Conservation (phyloP, 306 rosid species). For the Pterocarpus santalinus region DNA sequence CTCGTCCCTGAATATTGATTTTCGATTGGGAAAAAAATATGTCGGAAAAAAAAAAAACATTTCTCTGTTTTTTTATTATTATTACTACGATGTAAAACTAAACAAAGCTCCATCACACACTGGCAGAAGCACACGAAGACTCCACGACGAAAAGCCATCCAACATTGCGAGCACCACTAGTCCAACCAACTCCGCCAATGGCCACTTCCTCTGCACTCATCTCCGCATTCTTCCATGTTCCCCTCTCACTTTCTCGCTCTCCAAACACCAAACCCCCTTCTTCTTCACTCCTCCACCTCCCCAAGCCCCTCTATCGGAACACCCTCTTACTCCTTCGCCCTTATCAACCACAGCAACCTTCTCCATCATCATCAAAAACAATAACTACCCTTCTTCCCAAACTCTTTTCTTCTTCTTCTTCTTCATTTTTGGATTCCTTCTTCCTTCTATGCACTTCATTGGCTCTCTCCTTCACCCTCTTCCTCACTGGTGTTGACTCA, state of each 20-base stretch:
- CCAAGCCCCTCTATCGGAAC: conserved; percentile 57
- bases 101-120: too few relatives aligned
- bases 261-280: conserved; percentile 49
- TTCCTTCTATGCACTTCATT: conserved; percentile 73
- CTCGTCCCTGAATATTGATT: too few relatives aligned
- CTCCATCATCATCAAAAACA: background rate
- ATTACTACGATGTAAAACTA: too few relatives aligned
- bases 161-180: conserved; percentile 33
- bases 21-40: too few relatives aligned
- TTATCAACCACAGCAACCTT: background rate
- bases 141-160: background rate
- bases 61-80: too few relatives aligned
- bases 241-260: conserved; percentile 53
- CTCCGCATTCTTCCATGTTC: conserved; percentile 62
- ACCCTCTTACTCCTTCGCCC: conserved; percentile 51
- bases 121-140: too few relatives aligned
- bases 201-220: conserved; percentile 68
- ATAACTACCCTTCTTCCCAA: conserved; percentile 27
- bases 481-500: conserved; percentile 68
- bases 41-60: too few relatives aligned
- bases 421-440: conserved; percentile 55
- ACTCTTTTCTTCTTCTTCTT: conserved; percentile 25
- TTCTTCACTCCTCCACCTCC: conserved; percentile 20
- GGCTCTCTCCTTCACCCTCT: conserved; percentile 74
- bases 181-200: conserved; percentile 36